Base-by-base conservation (phyloP, 768 basidiomycete genomes). In the Rhodotorula paludigena region DNA sequence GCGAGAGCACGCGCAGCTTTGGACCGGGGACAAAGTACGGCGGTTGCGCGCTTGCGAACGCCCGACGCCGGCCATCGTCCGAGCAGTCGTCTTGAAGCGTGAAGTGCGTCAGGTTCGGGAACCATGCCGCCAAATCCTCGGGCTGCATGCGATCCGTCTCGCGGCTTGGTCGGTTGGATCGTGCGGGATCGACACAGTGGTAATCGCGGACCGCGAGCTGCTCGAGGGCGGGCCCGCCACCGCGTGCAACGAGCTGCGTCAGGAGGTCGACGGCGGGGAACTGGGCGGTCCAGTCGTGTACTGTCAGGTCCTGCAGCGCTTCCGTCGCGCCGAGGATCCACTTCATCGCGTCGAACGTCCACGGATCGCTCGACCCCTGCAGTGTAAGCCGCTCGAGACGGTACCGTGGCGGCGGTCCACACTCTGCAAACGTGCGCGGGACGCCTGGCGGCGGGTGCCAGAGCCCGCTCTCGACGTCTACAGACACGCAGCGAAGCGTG, bases 361-460 rank as follows among this genome's bases (percentile, higher is more conserved):
- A 66, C 0, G 52, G 39, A 14, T 30, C 52, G 48, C 35, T 45
- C 48, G 16, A 44, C 21, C n/a, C n/a, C 21, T 45, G 44, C 45
- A 60, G 36, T 15, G 36, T 38, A 11, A 66, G 10, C 25, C 36
- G 33, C 8, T 45, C 12, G 35, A 66, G 59, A 1, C 6, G 5
- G 53, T 66, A 66, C 2, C 44, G 1, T 5, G 64, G 64, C n/a
- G 58, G 41, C 10, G 57, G 35, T 10, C 64, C 64, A 44, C 57
- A 66, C 5, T 25, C 3, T 2, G 41, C 4, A 5, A 64, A 16
- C 6, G 28, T 55, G 28, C 35, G 36, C 2, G 48, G 51, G 25
- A 33, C 30, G 14, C 9, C 5, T n/a, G n/a, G 30, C 14, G 52
- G 44, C 25, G 21, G 16, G 23, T 12, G 25, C 9, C 32, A 20